Percentiles rank a stretch among this genome's conserved stretches.
phyloP scores from a whole-genome alignment of 2,329 filamentous ascomycete genomes.

The Colletotrichum limetticola region DNA sequence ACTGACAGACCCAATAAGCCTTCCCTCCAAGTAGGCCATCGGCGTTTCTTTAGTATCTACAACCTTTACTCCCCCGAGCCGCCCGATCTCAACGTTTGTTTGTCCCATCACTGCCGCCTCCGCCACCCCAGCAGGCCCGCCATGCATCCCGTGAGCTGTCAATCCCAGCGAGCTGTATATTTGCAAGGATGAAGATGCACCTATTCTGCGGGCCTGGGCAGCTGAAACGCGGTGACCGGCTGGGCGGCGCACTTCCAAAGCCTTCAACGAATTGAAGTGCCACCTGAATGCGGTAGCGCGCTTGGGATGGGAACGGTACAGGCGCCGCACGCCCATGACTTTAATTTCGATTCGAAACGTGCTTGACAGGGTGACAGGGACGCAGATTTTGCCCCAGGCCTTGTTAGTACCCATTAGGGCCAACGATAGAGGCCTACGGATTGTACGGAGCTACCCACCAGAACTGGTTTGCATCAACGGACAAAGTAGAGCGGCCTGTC shows the following conservation, averaged over 20 bases:
- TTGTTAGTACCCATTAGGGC: not conserved
- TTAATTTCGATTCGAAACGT: slow-evolving; percentile 25
- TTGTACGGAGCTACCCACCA: not conserved
- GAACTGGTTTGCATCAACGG: slow-evolving; percentile 5
- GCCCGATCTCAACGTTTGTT: not conserved
- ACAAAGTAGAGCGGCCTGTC: slow-evolving; percentile 5
- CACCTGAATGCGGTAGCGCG: not conserved
- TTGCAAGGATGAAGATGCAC: not conserved
- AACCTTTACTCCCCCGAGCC: not conserved
- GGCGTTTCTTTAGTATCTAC: slow-evolving; percentile 3
- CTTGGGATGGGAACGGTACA: not conserved
- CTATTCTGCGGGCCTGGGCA: not conserved
- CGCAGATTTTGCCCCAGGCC: not conserved
- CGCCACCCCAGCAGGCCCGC: not conserved
- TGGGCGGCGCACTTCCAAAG: not conserved
- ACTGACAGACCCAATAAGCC: not conserved
- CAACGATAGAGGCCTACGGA: no score
- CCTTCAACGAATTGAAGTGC: not conserved
- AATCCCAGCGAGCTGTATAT: not conserved
- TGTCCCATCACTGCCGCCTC: not conserved
- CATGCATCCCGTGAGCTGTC: not conserved
- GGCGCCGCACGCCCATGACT: not conserved
- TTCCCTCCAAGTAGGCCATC: not conserved
- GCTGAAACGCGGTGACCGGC: slow-evolving; percentile 9
- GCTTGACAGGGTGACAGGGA: not conserved